Conservation (phyloP, 108 stramenopile species). For the Discostella pseudostelligera region DNA sequence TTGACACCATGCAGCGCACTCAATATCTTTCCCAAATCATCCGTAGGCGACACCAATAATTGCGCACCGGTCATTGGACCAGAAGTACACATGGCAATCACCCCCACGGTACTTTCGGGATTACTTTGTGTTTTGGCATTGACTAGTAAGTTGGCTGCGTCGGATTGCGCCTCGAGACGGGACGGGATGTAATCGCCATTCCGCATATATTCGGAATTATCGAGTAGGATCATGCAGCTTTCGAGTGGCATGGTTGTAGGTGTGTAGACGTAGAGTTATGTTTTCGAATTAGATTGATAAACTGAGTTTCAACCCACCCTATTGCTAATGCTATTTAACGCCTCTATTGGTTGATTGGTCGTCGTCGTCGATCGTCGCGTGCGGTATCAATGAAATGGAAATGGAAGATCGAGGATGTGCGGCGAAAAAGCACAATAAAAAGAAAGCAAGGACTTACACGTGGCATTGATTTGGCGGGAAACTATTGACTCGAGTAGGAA, state of each 20-base stretch:
- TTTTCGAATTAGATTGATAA: too few relatives aligned
- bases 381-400: too few relatives aligned
- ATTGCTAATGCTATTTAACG: too few relatives aligned
- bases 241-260: conserved; percentile 88
- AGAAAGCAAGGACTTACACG: too few relatives aligned
- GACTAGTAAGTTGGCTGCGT: conserved; percentile 94
- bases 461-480: too few relatives aligned
- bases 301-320: too few relatives aligned
- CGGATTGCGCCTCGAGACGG: conserved; percentile 96
- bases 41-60: conserved; percentile 91
- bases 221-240: conserved; percentile 96
- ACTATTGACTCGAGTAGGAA: too few relatives aligned
- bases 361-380: too few relatives aligned
- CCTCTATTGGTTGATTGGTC: too few relatives aligned
- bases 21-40: conserved; percentile 94
- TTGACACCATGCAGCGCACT: conserved; percentile 74
- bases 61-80: conserved; percentile 80
- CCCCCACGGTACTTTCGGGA: conserved; percentile 97
- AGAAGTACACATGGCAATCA: conserved; percentile 62
- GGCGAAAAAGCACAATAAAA: too few relatives aligned
- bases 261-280: too few relatives aligned
- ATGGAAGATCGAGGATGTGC: too few relatives aligned
- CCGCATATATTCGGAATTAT: conserved; percentile 97
- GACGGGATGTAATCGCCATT: conserved; percentile 98
- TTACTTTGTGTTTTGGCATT: conserved; percentile 90